Evolutionary conservation across 805 yeast species (phyloP), one percentile per base, ranked within the genome.

Genomic region (Hanseniaspora taiwanica): DNA sequence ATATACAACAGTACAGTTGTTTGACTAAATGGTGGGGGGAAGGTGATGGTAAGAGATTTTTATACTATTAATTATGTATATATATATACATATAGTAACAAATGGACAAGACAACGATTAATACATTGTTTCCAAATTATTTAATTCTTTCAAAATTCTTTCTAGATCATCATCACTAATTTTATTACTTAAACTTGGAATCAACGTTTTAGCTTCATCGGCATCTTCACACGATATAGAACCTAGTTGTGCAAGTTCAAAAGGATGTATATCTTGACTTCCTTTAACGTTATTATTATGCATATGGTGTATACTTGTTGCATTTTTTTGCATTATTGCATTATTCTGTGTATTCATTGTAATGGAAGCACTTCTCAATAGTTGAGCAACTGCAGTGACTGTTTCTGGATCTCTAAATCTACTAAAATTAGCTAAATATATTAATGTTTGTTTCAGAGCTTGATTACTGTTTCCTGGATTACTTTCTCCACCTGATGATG

Each of bases 191-290:
- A 91, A 69, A 59, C 94, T 81, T 36, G 98, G 96, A 43, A 91
- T 79, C 53, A 91, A 68, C 14, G 96, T 83, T 62, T 84, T 84
- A 27, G 97, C 97, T 65, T 91, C 98, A 55, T 83, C 98, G 5
- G 94, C 86, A 46, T 89, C 96, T 55, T 89, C 98, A 62, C 96
- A 87, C 23, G 91, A 81, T 46, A 89, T 68, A 3, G 94, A 83
- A 0, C 93, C 89, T 43, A 68, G 42, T 61, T 91, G 97, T 1
- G 97, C 94, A 40, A 84, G 68, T 63, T 91, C 98, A 59, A 91
- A 91, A 1, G 98, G 97, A 65, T 91, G 98, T 51, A 91, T 62
- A 21, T 76, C 78, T 25, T 40, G 33, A 24, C 36, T 39, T 37
- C 40, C 33, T 36, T 32, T 36, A 5, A 25, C 39, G 23, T 36